phyloP scores from a whole-genome alignment of 1,139 yeast genomes.

The Petasospora fabianii region DNA sequence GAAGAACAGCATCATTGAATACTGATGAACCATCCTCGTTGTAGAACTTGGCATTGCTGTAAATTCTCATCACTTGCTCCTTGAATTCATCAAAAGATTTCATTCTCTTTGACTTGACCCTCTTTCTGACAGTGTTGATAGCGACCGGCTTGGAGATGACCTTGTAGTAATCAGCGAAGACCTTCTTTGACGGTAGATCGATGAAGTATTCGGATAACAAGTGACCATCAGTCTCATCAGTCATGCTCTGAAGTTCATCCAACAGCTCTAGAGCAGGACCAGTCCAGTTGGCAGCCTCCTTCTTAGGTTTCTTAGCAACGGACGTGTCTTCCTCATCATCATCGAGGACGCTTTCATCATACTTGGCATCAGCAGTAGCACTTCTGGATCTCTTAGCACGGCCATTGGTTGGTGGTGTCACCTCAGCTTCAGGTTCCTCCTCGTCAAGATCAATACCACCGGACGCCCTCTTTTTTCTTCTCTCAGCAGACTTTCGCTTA shows the following conservation, averaged over 20 bases:
- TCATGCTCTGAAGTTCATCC: constrained; percentile 34
- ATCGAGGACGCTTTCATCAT: constrained; percentile 26
- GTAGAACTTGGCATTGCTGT: constrained; percentile 79
- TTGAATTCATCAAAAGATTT: constrained; percentile 54
- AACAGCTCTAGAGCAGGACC: constrained; percentile 37
- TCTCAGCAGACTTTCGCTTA: constrained; percentile 12
- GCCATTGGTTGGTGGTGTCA: constrained; percentile 1
- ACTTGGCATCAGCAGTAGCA: constrained; percentile 17
- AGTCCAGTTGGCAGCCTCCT: constrained; percentile 7
- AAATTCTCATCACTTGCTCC: constrained; percentile 73
- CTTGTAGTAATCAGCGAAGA: constrained; percentile 64
- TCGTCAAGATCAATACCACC: constrained; percentile 12
- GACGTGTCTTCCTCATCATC: constrained; percentile 25
- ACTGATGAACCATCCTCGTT: constrained; percentile 88
- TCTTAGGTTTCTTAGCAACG: constrained; percentile 9
- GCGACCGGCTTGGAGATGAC: constrained; percentile 81
- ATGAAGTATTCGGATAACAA: constrained; percentile 63
- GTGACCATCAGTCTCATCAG: constrained; percentile 40
- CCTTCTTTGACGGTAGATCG: constrained; percentile 63
- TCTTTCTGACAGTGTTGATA: constrained; percentile 60
- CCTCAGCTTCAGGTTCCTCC: constrained; percentile 12
- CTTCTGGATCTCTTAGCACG: constrained; percentile 26
- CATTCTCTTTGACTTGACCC: constrained; percentile 53
- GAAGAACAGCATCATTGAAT: constrained; percentile 65
- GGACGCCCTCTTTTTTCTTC: constrained; percentile 20